Conservation (phyloP, 2,329 filamentous ascomycete genomes). For the Cladosporium sp. region DNA sequence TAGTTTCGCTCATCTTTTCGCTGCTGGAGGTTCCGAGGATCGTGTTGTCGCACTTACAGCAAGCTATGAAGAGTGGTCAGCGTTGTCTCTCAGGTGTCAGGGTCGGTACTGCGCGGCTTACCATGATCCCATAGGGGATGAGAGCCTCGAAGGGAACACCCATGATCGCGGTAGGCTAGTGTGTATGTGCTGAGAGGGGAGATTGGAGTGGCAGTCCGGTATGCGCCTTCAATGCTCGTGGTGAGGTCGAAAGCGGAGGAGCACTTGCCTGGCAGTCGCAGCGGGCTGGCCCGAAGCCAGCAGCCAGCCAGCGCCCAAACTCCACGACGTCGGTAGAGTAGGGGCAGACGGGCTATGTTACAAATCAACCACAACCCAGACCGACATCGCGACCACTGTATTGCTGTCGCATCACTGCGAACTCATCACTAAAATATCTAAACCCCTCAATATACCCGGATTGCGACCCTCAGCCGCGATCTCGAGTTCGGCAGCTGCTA, state of each 20-base stretch:
- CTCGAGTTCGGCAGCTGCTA: not conserved
- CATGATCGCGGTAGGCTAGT: slow-evolving; percentile 41
- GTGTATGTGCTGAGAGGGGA: slow-evolving; percentile 4
- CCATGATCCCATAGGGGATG: slow-evolving; percentile 59
- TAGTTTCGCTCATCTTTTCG: slow-evolving; percentile 14
- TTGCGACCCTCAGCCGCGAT: slow-evolving; percentile 1
- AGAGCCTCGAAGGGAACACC: slow-evolving; percentile 63
- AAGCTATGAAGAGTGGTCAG: slow-evolving; percentile 27
- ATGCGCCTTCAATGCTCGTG: not conserved
- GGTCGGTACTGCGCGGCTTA: slow-evolving; percentile 1
- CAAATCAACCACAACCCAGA: slow-evolving; percentile 8
- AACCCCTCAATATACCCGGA: not conserved
- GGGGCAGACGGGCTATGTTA: not conserved
- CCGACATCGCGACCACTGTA: not conserved
- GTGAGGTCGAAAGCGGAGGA: not conserved
- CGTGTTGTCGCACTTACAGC: slow-evolving; percentile 43
- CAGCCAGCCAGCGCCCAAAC: not conserved
- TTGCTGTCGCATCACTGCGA: slow-evolving; percentile 6
- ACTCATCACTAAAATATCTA: slow-evolving; percentile 3
- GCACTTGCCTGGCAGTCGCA: not conserved
- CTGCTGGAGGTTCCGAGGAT: slow-evolving; percentile 8
- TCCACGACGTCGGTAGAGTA: not conserved
- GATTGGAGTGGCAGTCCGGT: slow-evolving; percentile 5
- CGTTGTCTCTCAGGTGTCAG: slow-evolving; percentile 1
- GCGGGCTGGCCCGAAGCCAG: not conserved